These are phyloP conservation scores for Panicum miliaceum DNA, from an alignment of 176 grass and related monocot genomes.

Conservation along the genomic window DNA sequence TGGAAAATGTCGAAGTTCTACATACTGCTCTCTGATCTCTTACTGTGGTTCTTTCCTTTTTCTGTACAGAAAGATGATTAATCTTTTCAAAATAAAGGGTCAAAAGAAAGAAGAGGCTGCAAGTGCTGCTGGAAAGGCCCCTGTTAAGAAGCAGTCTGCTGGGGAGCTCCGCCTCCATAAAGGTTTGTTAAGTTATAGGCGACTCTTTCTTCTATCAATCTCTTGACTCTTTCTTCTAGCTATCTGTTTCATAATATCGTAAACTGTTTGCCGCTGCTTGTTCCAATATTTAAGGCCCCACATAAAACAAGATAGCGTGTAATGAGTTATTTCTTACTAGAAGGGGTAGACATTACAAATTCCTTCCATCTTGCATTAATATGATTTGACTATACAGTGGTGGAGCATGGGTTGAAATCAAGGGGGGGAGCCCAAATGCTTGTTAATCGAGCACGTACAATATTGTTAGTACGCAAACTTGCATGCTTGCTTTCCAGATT, in stretches of 20 bases:
- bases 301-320: constrained; percentile 5
- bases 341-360: neutral
- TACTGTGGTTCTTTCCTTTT: constrained; percentile 21
- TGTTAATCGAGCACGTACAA: no score
- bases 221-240: neutral
- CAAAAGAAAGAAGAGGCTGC: constrained; percentile 81
- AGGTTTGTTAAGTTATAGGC: constrained; percentile 45
- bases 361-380: neutral
- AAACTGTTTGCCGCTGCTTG: neutral
- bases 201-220: neutral
- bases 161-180: constrained; percentile 86
- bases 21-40: neutral
- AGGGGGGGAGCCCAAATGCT: no score
- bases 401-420: no score
- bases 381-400: no score
- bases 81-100: constrained; percentile 88
- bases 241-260: neutral
- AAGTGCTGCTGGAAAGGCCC: constrained; percentile 66
- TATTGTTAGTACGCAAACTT: no score
- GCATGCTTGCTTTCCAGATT: no score
- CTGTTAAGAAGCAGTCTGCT: constrained; percentile 77
- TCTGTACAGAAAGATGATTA: constrained; percentile 70
- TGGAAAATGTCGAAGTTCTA: neutral
- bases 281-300: constrained; percentile 5
- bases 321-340: constrained; percentile 1